Conservation (phyloP, 345 rosid genomes). For the Camelina sativa region DNA sequence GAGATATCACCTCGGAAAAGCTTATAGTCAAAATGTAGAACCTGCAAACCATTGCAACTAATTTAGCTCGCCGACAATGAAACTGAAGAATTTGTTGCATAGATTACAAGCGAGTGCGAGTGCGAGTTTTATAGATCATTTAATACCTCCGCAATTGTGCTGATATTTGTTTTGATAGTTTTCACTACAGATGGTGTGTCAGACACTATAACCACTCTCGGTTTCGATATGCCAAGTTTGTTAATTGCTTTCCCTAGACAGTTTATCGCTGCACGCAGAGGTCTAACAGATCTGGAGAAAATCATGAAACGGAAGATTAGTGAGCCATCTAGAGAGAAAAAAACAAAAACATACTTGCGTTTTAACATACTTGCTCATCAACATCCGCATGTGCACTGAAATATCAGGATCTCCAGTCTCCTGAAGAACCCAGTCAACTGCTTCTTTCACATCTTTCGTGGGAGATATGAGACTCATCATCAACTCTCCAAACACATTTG, state of each 20-base stretch:
- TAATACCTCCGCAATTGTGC: constrained; percentile 82
- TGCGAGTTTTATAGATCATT: constrained; percentile 7
- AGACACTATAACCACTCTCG: constrained; percentile 78
- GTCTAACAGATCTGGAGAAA: constrained; percentile 78
- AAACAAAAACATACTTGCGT: neutral
- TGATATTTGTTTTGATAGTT: constrained; percentile 56
- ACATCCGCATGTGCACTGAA: constrained; percentile 92
- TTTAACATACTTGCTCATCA: constrained; percentile 69
- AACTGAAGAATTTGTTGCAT: neutral
- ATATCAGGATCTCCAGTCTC: constrained; percentile 76
- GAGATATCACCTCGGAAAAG: constrained; percentile 67
- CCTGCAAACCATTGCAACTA: constrained; percentile 53
- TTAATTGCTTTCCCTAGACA: constrained; percentile 64
- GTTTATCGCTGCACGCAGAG: constrained; percentile 67
- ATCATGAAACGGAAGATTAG: constrained; percentile 2
- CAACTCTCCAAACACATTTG: constrained; percentile 92
- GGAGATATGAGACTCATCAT: constrained; percentile 87
- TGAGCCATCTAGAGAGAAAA: neutral
- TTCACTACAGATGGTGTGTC: constrained; percentile 81
- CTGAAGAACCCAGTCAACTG: constrained; percentile 75
- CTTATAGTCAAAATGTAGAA: constrained; percentile 79
- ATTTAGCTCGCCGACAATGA: constrained; percentile 6
- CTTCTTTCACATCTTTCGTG: constrained; percentile 73
- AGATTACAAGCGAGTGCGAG: neutral
- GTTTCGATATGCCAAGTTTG: constrained; percentile 52